Evolutionary conservation across 2,329 filamentous ascomycete species (phyloP).

Genomic region (Cryphonectria radicalis): DNA sequence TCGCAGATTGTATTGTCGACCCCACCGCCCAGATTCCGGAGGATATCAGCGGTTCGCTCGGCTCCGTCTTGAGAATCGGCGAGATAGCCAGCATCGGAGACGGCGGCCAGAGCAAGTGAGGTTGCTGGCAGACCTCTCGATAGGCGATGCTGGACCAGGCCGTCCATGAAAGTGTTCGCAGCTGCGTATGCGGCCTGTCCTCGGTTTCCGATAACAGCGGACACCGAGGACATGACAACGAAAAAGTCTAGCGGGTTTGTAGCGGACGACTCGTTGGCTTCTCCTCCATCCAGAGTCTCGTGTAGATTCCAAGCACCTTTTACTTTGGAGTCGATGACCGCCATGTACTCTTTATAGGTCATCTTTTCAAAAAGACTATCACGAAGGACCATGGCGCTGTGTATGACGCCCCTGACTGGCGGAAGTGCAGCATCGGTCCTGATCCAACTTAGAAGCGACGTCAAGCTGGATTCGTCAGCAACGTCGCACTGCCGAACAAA

Average conservation of each 20-base stretch:
- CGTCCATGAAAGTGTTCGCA: slow-evolving; percentile 47
- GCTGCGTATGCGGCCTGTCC: slow-evolving; percentile 57
- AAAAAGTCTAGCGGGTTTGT: slow-evolving; percentile 43
- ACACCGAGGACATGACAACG: slow-evolving; percentile 41
- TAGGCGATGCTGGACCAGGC: slow-evolving; percentile 43
- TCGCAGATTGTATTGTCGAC: slow-evolving; percentile 50
- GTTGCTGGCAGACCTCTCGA: slow-evolving; percentile 39
- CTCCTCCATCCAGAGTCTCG: slow-evolving; percentile 20
- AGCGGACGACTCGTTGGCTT: not conserved
- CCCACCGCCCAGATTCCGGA: slow-evolving; percentile 50
- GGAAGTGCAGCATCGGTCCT: slow-evolving; percentile 36
- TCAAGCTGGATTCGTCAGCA: slow-evolving; percentile 36
- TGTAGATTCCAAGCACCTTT: slow-evolving; percentile 43
- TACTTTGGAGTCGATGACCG: slow-evolving; percentile 56
- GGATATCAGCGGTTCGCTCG: slow-evolving; percentile 50
- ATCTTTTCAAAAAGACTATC: slow-evolving; percentile 59
- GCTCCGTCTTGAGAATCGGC: slow-evolving; percentile 45
- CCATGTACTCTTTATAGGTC: slow-evolving; percentile 51
- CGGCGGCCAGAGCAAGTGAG: slow-evolving; percentile 56
- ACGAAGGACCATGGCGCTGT: slow-evolving; percentile 46
- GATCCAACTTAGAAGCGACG: slow-evolving; percentile 50
- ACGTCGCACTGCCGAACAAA: slow-evolving; percentile 47
- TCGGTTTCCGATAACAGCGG: slow-evolving; percentile 36
- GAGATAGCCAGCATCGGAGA: slow-evolving; percentile 55
- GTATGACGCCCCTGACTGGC: slow-evolving; percentile 42